Base-by-base conservation (phyloP, 2,329 filamentous ascomycete species). In the Calonectria hawksworthii region DNA sequence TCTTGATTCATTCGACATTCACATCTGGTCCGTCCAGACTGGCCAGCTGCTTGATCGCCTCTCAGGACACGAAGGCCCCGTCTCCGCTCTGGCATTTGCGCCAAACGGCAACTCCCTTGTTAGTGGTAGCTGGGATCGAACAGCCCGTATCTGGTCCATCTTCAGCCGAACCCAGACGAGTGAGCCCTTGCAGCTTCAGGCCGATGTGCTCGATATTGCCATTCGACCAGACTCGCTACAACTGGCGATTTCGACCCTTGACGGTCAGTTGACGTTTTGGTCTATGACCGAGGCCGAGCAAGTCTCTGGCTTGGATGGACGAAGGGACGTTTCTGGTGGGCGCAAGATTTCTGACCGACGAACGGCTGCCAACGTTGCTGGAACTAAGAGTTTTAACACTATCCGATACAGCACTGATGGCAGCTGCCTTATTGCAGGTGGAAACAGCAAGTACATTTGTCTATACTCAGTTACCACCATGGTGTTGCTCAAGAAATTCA, bases 371-470 rank as follows among this genome's bases (percentile, higher is more conserved):
- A 99, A 98, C 81, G 93, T 94, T 3, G 91, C 95, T 1, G 95
- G 95, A 47, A 98, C 95, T 52, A 99, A 99, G 84, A 94, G 92
- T 78, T 99, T 98, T 87, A 93, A 91, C 81, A 94, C 94, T 9
- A 94, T 99, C 78, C 92, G 92, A 69, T 99, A 99, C 86, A 98
- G 96, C 83, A 94, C 95, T 1, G 97, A 99, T 83, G 97, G 97
- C 16, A 94, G 92, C 76, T 98, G 97, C 80, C 89, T 99, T 14
- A 88, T 99, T 51, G 97, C 96, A 0, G 96, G 92, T 63, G 97
- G 97, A 38, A 98, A 97, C 88, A 98, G 96, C 92, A 99, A 99
- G 87, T 98, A 98, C 85, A 98, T 99, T 68, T 99, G 97, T 83
- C 86, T 99, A 73, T 99, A 99, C 86, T 96, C 98, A n/a, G 95